Evolutionary conservation across 1,284 basidiomycete species (phyloP), one percentile per base, ranked within the genome.

Genomic region (Puccinia horiana): DNA sequence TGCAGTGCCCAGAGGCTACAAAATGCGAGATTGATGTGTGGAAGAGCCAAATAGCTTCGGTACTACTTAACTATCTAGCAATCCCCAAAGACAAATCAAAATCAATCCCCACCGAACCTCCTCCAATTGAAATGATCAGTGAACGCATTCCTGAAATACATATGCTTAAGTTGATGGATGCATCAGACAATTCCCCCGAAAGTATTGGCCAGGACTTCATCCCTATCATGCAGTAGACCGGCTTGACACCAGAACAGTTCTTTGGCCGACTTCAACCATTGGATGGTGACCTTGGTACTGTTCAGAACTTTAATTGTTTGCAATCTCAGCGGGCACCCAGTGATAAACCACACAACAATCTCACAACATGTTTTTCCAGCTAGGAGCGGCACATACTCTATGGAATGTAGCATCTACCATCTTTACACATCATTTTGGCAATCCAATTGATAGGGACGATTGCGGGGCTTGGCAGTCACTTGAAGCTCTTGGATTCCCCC

Each of bases 231-330:
- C 20, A 63, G n/a, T 29, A 63, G 32, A 9, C 61, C 5, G 61
- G 61, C 29, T 20, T 63, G 6, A 8, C 29, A 63, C 5, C 9
- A 11, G 35, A 37, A 16, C 6, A 63, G 26, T 63, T 63, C 26
- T 63, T 29, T n/a, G n/a, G n/a, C n/a, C 5, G 35, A 20, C 61
- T 63, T 9, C 61, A 63, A n/a, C 61, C 26, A 20, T 32, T 67
- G 40, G 65, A 67, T 16, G 65, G 65, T n/a, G 40, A 40, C 20
- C 40, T 67, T 11, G 65, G 65, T 18, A 67, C 32, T 16, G 29
- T 67, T 67, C 32, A 67, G n/a, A 67, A 67, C 20, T 42, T 67
- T 32, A 42, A 67, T 40, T 67, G 35, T 23, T 26, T 67, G 14
- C 5, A 26, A 44, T 67, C 20, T 16, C 65, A 67, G 20, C 12